phyloP scores from a whole-genome alignment of 2,329 filamentous ascomycete species.

The Ophiocordyceps unilateralis region DNA sequence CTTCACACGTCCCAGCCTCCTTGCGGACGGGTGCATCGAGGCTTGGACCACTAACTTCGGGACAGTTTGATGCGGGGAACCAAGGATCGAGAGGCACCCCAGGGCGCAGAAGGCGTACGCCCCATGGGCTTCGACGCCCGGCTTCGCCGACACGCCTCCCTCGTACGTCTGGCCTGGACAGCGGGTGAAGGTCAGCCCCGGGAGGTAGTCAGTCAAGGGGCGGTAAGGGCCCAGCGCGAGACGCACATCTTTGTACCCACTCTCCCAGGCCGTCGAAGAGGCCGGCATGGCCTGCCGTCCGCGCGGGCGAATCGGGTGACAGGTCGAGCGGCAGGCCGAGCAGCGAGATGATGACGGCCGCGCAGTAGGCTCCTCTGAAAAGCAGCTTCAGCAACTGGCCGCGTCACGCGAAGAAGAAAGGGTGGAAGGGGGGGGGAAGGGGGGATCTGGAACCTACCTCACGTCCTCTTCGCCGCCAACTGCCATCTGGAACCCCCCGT shows the following conservation, averaged over 20 bases:
- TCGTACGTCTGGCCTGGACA: constrained; percentile 72
- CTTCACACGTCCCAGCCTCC: constrained; percentile 11
- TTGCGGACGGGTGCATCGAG: constrained; percentile 11
- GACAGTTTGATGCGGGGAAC: constrained; percentile 58
- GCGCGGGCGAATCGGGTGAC: constrained; percentile 52
- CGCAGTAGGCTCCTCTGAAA: constrained; percentile 77
- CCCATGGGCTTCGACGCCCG: constrained; percentile 82
- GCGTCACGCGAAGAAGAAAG: not conserved
- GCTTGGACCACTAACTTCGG: constrained; percentile 37
- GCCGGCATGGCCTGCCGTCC: constrained; percentile 39
- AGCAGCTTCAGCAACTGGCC: not conserved
- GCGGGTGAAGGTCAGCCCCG: not conserved
- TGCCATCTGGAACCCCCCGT: constrained; percentile 81
- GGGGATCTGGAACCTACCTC: constrained; percentile 34
- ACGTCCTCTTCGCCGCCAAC: constrained; percentile 84
- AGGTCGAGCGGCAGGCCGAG: constrained; percentile 70
- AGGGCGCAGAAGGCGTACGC: constrained; percentile 93
- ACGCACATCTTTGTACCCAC: constrained; percentile 66
- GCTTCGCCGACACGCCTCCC: constrained; percentile 76
- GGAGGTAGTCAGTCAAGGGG: constrained; percentile 1
- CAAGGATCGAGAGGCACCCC: constrained; percentile 74
- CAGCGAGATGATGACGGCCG: constrained; percentile 66
- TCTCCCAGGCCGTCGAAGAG: constrained; percentile 60
- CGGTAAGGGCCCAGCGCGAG: constrained; percentile 2
- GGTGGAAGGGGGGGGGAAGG: not conserved